phyloP scores from a whole-genome alignment of 371 early-diverging fungal genomes.

The Phascolomyces articulosus region DNA sequence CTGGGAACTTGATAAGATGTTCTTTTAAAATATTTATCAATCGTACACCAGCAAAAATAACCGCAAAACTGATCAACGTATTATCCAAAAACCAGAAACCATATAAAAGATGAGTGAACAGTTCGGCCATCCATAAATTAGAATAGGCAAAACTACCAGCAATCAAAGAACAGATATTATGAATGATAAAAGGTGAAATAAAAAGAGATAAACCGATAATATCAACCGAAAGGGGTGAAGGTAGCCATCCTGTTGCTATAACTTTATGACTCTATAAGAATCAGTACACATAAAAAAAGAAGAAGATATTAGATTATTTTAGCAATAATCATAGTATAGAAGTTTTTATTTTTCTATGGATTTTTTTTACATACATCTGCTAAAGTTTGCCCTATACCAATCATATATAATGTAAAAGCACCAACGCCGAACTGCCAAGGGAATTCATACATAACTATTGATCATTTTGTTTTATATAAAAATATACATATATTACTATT shows the following conservation, averaged over 20 bases:
- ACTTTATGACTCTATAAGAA: not conserved
- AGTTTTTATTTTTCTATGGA: not conserved
- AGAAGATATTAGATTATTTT: no score
- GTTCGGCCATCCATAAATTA: conserved; percentile 1
- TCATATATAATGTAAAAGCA: conserved; percentile 24
- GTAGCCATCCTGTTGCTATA: conserved; percentile 39
- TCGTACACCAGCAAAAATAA: conserved; percentile 35
- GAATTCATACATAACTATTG: conserved; percentile 17
- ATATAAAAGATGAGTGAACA: no score
- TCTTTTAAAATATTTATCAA: conserved; percentile 38
- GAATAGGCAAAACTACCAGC: conserved; percentile 39
- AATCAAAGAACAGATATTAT: conserved; percentile 34
- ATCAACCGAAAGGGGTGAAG: conserved; percentile 40
- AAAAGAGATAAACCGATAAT: conserved; percentile 28
- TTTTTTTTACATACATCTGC: conserved; percentile 6
- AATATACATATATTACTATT: no score
- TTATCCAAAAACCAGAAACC: no score
- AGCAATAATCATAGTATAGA: no score
- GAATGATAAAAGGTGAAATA: conserved; percentile 36
- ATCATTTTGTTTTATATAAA: not conserved
- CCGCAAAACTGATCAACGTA: conserved; percentile 21
- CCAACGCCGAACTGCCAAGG: conserved; percentile 28
- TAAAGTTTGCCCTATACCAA: conserved; percentile 33
- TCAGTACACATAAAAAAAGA: no score
- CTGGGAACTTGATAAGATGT: not conserved